Evolutionary conservation across 228 moss, liverwort and hornwort species (phyloP).

Genomic region (Sphagnum magellanicum): DNA sequence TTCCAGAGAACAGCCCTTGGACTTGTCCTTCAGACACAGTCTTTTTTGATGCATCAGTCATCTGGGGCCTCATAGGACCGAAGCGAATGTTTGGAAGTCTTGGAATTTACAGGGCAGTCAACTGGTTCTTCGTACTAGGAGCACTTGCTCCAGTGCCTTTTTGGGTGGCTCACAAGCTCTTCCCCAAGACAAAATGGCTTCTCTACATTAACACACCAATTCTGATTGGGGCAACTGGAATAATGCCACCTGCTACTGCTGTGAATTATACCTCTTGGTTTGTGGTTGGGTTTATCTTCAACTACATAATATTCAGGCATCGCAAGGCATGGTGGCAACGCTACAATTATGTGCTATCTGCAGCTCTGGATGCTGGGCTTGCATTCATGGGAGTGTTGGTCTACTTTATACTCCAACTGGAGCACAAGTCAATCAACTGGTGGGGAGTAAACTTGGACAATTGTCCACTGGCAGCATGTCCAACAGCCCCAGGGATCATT

Average conservation of each 20-base stretch:
- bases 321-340: conserved; percentile 81
- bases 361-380: conserved; percentile 70
- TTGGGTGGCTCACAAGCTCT: conserved; percentile 53
- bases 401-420: conserved; percentile 54
- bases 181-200: conserved; percentile 51
- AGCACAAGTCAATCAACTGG: conserved; percentile 26
- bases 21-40: conserved; percentile 53
- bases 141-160: conserved; percentile 54
- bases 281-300: conserved; percentile 62
- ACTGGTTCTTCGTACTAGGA: conserved; percentile 70
- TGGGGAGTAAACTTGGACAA: conserved; percentile 57
- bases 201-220: conserved; percentile 55
- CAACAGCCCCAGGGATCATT: conserved; percentile 37
- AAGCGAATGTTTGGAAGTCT: conserved; percentile 60
- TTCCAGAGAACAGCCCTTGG: conserved; percentile 47
- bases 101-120: conserved; percentile 55
- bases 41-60: conserved; percentile 63
- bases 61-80: conserved; percentile 78
- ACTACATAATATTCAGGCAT: conserved; percentile 46
- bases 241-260: conserved; percentile 62
- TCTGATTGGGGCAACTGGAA: conserved; percentile 37
- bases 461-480: conserved; percentile 56
- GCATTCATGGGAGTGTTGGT: conserved; percentile 69
- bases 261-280: conserved; percentile 69
- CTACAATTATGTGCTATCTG: conserved; percentile 80